Base-by-base conservation (phyloP, 768 basidiomycete genomes). In the Cubamyces sp. region DNA sequence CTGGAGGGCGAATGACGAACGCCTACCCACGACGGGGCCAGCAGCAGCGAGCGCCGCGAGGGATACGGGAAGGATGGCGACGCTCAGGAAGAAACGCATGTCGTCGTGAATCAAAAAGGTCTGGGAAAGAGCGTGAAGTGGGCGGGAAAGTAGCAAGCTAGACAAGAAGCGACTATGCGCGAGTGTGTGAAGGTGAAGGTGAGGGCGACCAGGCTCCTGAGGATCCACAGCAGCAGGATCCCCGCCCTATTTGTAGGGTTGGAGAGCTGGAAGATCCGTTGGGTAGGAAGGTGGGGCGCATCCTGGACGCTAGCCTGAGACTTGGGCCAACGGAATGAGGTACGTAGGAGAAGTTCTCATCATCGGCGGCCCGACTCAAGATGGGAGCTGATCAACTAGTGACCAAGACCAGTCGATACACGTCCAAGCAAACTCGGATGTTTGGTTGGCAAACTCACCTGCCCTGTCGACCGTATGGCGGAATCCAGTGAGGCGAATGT, bases 21-120 rank as follows among this genome's bases (percentile, higher is more conserved):
- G 68, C 47, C 60, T 63, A 39, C 37, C 41, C 26, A 45, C 64
- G 50, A 64, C 25, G 57, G 66, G 62, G 16, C 59, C 67, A 19
- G 69, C 56, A 51, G 64, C 19, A 66, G 62, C 69, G 26, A 70
- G 66, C 30, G 75, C 62, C 28, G 73, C 50, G 19, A 75, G 60
- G 21, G 68, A 65, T 52, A 72, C 51, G 23, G 61, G 49, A 28
- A 71, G 42, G 55, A 73, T 62, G 60, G 79, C 68, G 60, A 84
- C 68, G 55, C 72, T 62, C n/a, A n/a, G n/a, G 59, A 70, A 71
- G 69, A 76, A 75, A 74, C 76, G 79, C 77, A 77, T 81, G 37
- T 56, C 50, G 62, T 50, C 47, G 45, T 47, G 54, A 62, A 21
- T 30, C 3, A 52, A 23, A 45, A 16, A 30, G 46, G 23, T 5